A percentile compares a stretch with the other conserved stretches of the same genome.
Evolutionary conservation across 805 yeast species (phyloP).

Genomic region (Saccharomycopsis fermentans): DNA sequence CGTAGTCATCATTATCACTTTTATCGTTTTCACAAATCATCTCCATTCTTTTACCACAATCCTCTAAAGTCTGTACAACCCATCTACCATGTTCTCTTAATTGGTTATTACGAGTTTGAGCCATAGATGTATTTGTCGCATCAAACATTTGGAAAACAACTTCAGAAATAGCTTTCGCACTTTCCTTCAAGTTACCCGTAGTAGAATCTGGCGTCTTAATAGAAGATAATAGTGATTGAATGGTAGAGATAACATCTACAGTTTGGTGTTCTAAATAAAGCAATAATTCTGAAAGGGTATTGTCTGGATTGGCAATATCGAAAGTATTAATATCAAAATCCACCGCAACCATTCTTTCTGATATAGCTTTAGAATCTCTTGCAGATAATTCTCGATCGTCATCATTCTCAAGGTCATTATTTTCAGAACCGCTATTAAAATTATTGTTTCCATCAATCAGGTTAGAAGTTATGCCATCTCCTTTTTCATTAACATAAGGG

Average conservation of each 20-base stretch:
- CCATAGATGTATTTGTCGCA: conserved; percentile 81
- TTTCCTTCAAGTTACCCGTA: conserved; percentile 59
- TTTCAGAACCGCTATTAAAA: background rate
- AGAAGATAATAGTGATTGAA: conserved; percentile 69
- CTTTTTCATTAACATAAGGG: background rate
- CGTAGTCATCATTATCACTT: conserved; percentile 47
- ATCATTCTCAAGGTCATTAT: background rate
- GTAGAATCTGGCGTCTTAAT: conserved; percentile 71
- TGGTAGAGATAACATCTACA: conserved; percentile 80
- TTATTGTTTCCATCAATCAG: conserved; percentile 5
- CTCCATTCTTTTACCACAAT: conserved; percentile 78
- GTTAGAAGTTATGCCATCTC: background rate
- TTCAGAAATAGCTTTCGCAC: conserved; percentile 63
- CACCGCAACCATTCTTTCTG: background rate
- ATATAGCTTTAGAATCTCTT: conserved; percentile 15
- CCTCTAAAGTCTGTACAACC: conserved; percentile 79
- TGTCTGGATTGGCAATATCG: conserved; percentile 80
- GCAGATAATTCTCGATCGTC: conserved; percentile 12
- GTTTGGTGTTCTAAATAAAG: conserved; percentile 89
- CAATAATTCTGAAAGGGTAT: conserved; percentile 74
- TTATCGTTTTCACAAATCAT: conserved; percentile 43
- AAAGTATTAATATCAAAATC: conserved; percentile 65
- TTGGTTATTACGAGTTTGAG: conserved; percentile 74
- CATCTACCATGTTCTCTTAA: conserved; percentile 85
- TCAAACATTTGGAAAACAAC: conserved; percentile 83